Base-by-base conservation (phyloP, 441 rosid species). In the Bocquillonia castaneifolia region DNA sequence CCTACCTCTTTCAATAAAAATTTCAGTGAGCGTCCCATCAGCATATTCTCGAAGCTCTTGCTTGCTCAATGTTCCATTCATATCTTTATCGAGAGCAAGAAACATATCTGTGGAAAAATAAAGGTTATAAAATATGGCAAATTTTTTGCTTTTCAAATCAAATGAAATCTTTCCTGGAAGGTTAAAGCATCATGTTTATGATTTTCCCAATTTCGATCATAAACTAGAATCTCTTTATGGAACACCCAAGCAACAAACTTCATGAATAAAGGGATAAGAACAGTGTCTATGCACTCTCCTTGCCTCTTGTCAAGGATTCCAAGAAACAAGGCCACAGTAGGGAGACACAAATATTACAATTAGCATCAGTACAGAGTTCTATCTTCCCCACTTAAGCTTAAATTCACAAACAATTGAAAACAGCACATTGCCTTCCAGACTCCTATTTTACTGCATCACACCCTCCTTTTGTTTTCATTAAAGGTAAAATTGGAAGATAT, bases 11-110 rank as follows among this genome's bases (percentile, higher is more conserved):
- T 94, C 99, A 36, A 94, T 79, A 75, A 92, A 94, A 67, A 94
- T 92, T 62, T 88, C 96, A 22, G 98, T 94, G 52, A 94, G 81
- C 22, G 99, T 90, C 62, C 99, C 97, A 72, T 94, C 99, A 0
- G 98, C 98, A 77, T 94, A 94, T 77, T 94, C 98, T 78, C 76
- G 84, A 71, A 94, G 97, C 80, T 94, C 98, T 79, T 84, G 97
- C 86, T 94, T 94, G 86, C 97, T 82, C 81, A 92, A 79, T 18
- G 99, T 81, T 69, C 96, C 95, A 76, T 88, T 92, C 80, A 77
- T 82, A 85, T 90, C 98, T 77, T 87, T 92, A 82, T 94, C 98
- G 44, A 94, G 96, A 60, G 96, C 97, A 72, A 90, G 85, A 78
- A 86, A 92, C 94, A 94, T 90, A 75, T 94, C 98, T 94, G 72